Evolutionary conservation across 176 grass and related monocot genomes (phyloP).

Genomic region (Pontederia crassipes): DNA sequence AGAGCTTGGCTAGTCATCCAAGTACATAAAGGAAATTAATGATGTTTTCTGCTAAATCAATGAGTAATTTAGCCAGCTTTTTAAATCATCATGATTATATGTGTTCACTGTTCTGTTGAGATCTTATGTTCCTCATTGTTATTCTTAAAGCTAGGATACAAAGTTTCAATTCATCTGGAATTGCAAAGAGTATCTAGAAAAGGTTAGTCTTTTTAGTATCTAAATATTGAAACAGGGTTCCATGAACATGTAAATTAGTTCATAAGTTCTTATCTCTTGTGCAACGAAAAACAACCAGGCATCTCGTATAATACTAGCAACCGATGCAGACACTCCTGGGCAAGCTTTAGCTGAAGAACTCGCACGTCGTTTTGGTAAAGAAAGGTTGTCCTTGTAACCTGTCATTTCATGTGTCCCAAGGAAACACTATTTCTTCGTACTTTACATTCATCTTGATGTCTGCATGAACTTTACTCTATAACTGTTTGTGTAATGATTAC

Average conservation of each 20-base stretch:
- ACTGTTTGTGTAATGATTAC: background rate
- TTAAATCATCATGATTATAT: background rate
- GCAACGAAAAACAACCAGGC: conserved; percentile 29
- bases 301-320: conserved; percentile 97
- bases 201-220: conserved; percentile 32
- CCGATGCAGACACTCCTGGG: conserved; percentile 61
- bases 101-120: background rate
- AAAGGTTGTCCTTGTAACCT: conserved; percentile 47
- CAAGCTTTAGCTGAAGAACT: conserved; percentile 90
- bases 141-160: conserved; percentile 86
- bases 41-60: background rate
- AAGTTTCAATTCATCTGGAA: conserved; percentile 89
- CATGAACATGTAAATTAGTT: background rate
- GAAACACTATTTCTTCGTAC: conserved; percentile 7
- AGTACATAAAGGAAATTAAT: too few relatives aligned
- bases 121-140: conserved; percentile 42
- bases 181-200: conserved; percentile 77
- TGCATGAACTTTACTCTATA: background rate
- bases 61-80: background rate
- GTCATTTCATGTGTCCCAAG: conserved; percentile 8
- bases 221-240: background rate
- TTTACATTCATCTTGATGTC: background rate
- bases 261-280: conserved; percentile 14
- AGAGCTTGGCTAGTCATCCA: too few relatives aligned
- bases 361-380: conserved; percentile 93